Evolutionary conservation across 805 yeast species (phyloP).

Genomic region (Candida ovalis): DNA sequence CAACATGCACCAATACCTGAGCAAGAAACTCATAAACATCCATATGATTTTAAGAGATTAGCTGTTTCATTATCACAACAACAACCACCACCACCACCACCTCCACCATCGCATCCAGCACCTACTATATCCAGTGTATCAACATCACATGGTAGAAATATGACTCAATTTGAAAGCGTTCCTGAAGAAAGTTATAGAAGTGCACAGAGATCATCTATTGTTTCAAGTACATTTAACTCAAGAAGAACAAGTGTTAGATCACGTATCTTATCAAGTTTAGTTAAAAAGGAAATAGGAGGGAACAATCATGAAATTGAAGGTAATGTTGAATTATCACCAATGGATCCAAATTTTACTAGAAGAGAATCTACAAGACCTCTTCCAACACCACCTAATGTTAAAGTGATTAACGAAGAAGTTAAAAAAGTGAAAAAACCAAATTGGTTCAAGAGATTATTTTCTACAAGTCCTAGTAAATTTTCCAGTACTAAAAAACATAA

Average conservation of each 20-base stretch:
- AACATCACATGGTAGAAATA: background rate
- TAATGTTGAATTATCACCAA: conserved; percentile 25
- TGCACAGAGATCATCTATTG: background rate
- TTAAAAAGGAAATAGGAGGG: background rate
- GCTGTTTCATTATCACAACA: no score
- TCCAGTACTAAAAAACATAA: background rate
- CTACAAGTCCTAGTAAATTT: background rate
- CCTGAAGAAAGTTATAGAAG: conserved; percentile 8
- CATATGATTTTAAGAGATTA: background rate
- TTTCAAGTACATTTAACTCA: background rate
- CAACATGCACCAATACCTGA: background rate
- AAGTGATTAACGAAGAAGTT: background rate
- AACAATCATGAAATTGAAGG: no score
- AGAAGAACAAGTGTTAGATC: conserved; percentile 5
- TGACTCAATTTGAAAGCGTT: conserved; percentile 4
- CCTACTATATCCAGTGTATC: no score
- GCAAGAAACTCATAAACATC: background rate
- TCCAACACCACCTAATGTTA: background rate
- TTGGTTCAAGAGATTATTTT: conserved; percentile 21
- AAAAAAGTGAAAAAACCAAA: conserved; percentile 14
- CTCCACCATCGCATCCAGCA: background rate
- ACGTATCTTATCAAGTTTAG: conserved; percentile 6
- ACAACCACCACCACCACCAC: no score
- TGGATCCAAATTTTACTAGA: conserved; percentile 20
- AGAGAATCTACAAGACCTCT: background rate